These are phyloP conservation scores for Dimargaris cristalligena DNA, from an alignment of 192 early-diverging fungal species.

Conservation along the genomic window DNA sequence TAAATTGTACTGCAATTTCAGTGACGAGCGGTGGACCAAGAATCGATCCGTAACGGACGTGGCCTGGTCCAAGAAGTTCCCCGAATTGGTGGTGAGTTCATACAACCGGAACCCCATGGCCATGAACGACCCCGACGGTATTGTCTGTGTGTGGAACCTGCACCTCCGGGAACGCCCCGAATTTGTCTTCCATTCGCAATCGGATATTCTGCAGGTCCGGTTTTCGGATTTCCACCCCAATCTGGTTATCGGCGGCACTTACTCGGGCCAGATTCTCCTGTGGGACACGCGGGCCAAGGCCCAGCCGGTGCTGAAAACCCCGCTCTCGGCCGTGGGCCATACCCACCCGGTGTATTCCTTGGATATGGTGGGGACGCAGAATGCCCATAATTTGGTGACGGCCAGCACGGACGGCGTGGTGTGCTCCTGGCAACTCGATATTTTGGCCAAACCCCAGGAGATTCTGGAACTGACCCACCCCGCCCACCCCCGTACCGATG, in stretches of 20 bases:
- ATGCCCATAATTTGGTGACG: slow-evolving; percentile 84
- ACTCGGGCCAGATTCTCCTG: slow-evolving; percentile 91
- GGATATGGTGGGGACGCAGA: slow-evolving; percentile 81
- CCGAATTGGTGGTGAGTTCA: slow-evolving; percentile 73
- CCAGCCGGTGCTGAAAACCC: slow-evolving; percentile 80
- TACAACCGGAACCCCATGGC: slow-evolving; percentile 84
- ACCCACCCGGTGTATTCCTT: slow-evolving; percentile 92
- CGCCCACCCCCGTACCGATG: slow-evolving; percentile 67
- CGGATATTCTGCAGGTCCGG: slow-evolving; percentile 69
- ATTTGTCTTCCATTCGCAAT: slow-evolving; percentile 87
- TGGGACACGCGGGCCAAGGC: slow-evolving; percentile 94
- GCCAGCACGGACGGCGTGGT: slow-evolving; percentile 92
- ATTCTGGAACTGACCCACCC: slow-evolving; percentile 60
- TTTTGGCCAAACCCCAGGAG: slow-evolving; percentile 94
- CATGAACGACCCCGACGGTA: slow-evolving; percentile 80
- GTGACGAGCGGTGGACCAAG: slow-evolving; percentile 68
- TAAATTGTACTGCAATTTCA: slow-evolving; percentile 52
- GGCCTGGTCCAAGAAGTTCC: slow-evolving; percentile 77
- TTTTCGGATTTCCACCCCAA: slow-evolving; percentile 92
- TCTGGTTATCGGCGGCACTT: slow-evolving; percentile 85
- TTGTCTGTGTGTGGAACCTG: slow-evolving; percentile 89
- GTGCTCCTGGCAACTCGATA: slow-evolving; percentile 94
- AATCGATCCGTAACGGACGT: slow-evolving; percentile 85
- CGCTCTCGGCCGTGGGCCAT: slow-evolving; percentile 73
- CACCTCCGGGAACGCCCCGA: slow-evolving; percentile 80